Evolutionary conservation across 768 basidiomycete species (phyloP).

Genomic region (Russula sp.): DNA sequence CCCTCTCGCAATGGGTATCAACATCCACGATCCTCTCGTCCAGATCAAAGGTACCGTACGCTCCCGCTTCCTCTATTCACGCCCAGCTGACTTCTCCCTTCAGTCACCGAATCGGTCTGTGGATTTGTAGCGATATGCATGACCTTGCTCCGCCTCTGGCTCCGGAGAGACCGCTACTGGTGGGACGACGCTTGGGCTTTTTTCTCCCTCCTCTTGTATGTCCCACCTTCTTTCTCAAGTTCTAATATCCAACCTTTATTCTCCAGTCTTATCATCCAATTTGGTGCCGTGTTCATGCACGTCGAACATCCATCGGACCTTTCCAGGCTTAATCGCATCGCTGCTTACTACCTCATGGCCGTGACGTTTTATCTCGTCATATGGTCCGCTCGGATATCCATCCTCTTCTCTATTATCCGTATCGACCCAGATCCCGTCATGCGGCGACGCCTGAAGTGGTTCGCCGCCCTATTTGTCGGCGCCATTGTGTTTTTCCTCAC

Average conservation of each 20-base stretch:
- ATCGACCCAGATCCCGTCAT: conserved; percentile 38
- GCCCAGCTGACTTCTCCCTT: not conserved
- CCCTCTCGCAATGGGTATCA: conserved; percentile 15
- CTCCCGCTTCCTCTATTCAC: too few species aligned
- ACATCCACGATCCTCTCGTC: conserved; percentile 20
- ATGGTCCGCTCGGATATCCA: conserved; percentile 40
- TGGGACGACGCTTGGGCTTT: conserved; percentile 29
- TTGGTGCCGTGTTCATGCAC: conserved; percentile 28
- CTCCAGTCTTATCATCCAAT: conserved; percentile 24
- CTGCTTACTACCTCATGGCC: conserved; percentile 30
- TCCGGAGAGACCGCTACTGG: conserved; percentile 27
- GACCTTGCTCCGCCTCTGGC: conserved; percentile 25
- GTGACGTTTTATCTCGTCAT: conserved; percentile 28
- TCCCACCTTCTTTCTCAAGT: not conserved
- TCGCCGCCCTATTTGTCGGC: conserved; percentile 29
- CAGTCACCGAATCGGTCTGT: conserved; percentile 28
- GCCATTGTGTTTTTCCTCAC: conserved; percentile 36
- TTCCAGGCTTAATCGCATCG: conserved; percentile 24
- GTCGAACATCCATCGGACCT: conserved; percentile 22
- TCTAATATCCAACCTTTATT: not conserved
- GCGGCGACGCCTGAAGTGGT: conserved; percentile 16
- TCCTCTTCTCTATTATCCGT: conserved; percentile 50
- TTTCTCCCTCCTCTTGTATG: conserved; percentile 25
- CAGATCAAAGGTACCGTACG: conserved; percentile 17
- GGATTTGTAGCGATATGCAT: conserved; percentile 26